A percentile compares a stretch with the other conserved stretches of the same genome.
Conservation (phyloP, 441 rosid genomes). For the Sinapis alba region DNA sequence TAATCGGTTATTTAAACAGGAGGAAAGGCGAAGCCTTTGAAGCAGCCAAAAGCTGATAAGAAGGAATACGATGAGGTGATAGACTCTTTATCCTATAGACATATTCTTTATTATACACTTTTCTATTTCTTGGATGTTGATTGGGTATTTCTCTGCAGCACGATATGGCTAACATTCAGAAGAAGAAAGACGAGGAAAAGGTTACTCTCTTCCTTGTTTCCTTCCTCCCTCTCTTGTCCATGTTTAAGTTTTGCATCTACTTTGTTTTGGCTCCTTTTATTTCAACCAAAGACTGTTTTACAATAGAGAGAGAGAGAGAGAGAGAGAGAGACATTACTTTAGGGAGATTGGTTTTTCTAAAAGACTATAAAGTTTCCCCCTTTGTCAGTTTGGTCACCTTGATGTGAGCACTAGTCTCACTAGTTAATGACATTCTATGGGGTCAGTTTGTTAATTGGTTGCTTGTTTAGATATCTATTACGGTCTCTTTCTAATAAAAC, state of each 20-base stretch:
- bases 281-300: neutral
- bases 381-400: neutral
- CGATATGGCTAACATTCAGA: conserved; percentile 76
- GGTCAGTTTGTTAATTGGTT: neutral
- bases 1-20: conserved; percentile 43
- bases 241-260: neutral
- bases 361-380: neutral
- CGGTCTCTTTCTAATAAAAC: neutral
- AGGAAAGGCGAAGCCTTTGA: conserved; percentile 97
- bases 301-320: neutral
- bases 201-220: conserved; percentile 33
- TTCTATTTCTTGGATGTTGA: neutral
- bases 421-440: neutral
- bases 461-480: neutral
- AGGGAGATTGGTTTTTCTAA: neutral
- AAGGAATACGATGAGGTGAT: conserved; percentile 95
- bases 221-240: neutral
- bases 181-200: conserved; percentile 94
- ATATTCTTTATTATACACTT: too few species aligned
- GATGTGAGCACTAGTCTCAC: neutral
- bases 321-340: neutral
- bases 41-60: conserved; percentile 79
- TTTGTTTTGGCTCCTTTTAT: neutral
- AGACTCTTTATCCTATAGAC: neutral
- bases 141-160: conserved; percentile 43